Percentiles rank a stretch among this genome's conserved stretches.
Evolutionary conservation across 2,329 filamentous ascomycete species (phyloP).

Genomic region (Claviceps africana): DNA sequence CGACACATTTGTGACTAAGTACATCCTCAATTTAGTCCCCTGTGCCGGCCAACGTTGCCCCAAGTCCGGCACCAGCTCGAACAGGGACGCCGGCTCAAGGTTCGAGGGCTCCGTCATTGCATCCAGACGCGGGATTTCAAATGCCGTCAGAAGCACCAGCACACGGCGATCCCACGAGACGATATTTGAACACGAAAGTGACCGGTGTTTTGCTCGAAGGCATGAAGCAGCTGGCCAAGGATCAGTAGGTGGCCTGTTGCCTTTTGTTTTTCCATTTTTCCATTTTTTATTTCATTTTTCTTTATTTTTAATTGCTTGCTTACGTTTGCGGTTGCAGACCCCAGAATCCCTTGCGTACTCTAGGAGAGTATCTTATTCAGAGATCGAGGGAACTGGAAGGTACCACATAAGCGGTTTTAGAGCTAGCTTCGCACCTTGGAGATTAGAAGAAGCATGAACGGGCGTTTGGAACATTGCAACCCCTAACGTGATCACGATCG

Average conservation of each 20-base stretch:
- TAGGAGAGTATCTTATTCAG: constrained; percentile 58
- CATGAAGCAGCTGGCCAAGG: constrained; percentile 58
- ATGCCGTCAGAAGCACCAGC: constrained; percentile 46
- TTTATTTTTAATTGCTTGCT: neutral
- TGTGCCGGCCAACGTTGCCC: constrained; percentile 20
- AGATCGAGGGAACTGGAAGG: constrained; percentile 51
- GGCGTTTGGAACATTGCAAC: constrained; percentile 5
- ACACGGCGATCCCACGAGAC: constrained; percentile 54
- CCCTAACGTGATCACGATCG: neutral
- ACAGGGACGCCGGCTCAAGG: constrained; percentile 35
- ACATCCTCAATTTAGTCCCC: constrained; percentile 18
- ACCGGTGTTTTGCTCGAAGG: constrained; percentile 56
- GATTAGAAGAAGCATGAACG: neutral
- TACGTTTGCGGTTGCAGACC: constrained; percentile 30
- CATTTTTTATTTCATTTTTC: neutral
- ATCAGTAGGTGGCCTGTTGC: constrained; percentile 46
- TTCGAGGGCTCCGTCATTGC: constrained; percentile 43
- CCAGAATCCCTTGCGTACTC: constrained; percentile 49
- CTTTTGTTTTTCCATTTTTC: neutral
- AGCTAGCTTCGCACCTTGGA: neutral
- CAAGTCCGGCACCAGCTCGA: constrained; percentile 29
- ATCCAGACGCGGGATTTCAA: constrained; percentile 37
- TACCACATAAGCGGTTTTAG: neutral
- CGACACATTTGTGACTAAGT: neutral
- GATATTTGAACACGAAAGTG: constrained; percentile 59